A percentile compares a stretch with the other conserved stretches of the same genome.
phyloP scores from a whole-genome alignment of 176 grass and related monocot species.

The Avena eriantha region DNA sequence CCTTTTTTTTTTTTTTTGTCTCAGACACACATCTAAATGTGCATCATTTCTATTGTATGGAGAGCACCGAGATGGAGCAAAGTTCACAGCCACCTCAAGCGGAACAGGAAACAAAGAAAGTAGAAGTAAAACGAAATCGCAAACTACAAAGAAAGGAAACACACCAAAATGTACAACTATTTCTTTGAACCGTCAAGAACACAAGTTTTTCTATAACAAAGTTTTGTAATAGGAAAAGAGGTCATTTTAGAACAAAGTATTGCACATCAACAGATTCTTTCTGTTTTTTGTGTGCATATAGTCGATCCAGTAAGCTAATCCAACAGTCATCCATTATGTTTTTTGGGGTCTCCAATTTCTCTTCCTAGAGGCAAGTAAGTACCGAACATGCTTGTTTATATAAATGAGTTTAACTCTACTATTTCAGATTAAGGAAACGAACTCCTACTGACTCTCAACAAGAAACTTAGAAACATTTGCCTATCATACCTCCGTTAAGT shows the following conservation, averaged over 20 bases:
- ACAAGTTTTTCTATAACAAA: too few species aligned
- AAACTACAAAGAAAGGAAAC: too few species aligned
- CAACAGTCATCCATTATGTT: conserved; percentile 94
- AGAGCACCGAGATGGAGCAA: too few species aligned
- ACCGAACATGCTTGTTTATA: neutral
- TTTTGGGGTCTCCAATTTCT: conserved; percentile 97
- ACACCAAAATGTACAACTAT: too few species aligned
- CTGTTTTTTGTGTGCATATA: conserved; percentile 96
- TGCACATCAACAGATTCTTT: conserved; percentile 49
- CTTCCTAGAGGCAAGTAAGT: conserved; percentile 70
- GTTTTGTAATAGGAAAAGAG: too few species aligned
- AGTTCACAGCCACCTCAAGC: too few species aligned
- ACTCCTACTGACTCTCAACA: neutral
- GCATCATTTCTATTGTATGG: too few species aligned
- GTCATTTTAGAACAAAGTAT: too few species aligned
- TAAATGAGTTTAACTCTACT: neutral
- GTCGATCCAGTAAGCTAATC: conserved; percentile 84
- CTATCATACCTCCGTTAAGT: conserved; percentile 70
- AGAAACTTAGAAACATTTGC: neutral
- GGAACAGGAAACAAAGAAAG: too few species aligned
- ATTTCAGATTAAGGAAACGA: neutral
- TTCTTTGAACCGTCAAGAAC: too few species aligned
- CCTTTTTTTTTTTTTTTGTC: neutral
- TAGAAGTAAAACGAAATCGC: too few species aligned
- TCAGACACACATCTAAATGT: too few species aligned